Evolutionary conservation across 1,139 yeast genomes (phyloP).

Genomic region (Magnusiomyces tetraspermus): DNA sequence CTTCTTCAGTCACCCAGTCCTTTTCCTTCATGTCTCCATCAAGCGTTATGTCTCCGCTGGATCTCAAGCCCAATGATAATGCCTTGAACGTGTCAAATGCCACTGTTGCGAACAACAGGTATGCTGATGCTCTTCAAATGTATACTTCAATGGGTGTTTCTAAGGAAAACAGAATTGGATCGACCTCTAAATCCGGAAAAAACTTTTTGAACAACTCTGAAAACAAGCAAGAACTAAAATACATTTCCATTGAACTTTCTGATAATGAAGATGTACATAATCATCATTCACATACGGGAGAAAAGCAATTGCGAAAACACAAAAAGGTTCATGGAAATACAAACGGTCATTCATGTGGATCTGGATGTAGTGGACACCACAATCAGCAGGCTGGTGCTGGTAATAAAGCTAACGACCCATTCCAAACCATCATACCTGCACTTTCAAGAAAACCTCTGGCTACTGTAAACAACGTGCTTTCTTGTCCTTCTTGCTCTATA

Average conservation of each 20-base stretch:
- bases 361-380: neutral
- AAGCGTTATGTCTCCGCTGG: neutral
- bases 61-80: too few relatives aligned
- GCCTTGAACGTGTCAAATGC: neutral
- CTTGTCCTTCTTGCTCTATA: constrained; percentile 15
- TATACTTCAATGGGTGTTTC: neutral
- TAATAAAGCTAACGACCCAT: neutral
- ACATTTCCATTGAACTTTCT: neutral
- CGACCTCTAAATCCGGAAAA: neutral
- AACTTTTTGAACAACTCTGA: neutral
- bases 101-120: neutral
- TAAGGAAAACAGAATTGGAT: too few relatives aligned
- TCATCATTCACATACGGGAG: neutral
- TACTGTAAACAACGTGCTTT: constrained; percentile 8
- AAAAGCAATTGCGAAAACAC: too few relatives aligned
- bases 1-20: neutral
- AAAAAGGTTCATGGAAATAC: too few relatives aligned
- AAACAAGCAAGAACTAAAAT: neutral
- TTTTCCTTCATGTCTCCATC: neutral
- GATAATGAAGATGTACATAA: neutral
- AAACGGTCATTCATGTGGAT: neutral
- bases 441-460: constrained; percentile 9
- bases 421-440: constrained; percentile 2
- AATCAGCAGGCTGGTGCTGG: constrained; percentile 1
- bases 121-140: neutral